These are phyloP conservation scores for Verticillium klebahnii DNA, from an alignment of 2,329 filamentous ascomycete genomes.

Conservation along the genomic window DNA sequence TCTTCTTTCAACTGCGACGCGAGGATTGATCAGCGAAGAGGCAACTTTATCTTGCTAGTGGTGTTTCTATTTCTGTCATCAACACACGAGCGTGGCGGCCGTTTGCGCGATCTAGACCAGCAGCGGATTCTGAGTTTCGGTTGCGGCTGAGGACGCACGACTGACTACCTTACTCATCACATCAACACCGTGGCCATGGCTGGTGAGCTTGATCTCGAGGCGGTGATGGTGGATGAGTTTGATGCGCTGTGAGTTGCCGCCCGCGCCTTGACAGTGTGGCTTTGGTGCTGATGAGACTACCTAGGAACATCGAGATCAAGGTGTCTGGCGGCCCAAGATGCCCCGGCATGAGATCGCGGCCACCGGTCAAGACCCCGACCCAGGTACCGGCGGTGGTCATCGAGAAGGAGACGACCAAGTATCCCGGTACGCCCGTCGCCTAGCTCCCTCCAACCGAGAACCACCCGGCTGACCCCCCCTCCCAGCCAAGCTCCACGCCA, in stretches of 20 bases:
- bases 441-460: background rate
- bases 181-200: background rate
- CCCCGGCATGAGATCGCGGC: background rate
- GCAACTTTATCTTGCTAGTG: background rate
- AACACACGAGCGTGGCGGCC: background rate
- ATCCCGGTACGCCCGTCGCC: constrained; percentile 25
- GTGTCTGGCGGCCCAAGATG: constrained; percentile 1
- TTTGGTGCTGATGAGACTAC: background rate
- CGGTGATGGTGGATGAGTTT: constrained; percentile 43
- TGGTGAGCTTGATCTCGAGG: background rate
- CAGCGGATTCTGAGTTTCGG: background rate
- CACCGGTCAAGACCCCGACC: background rate
- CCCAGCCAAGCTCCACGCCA: constrained; percentile 52
- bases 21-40: background rate
- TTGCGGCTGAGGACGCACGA: background rate
- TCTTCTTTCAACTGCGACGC: background rate
- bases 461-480: constrained; percentile 2
- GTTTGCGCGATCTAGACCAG: background rate
- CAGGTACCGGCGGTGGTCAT: background rate
- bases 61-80: background rate
- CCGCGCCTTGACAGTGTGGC: background rate
- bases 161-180: no score
- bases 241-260: constrained; percentile 44
- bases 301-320: constrained; percentile 34
- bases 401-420: constrained; percentile 19